Base-by-base conservation (phyloP, 2,329 filamentous ascomycete genomes). In the Hirsutella minnesotensis region DNA sequence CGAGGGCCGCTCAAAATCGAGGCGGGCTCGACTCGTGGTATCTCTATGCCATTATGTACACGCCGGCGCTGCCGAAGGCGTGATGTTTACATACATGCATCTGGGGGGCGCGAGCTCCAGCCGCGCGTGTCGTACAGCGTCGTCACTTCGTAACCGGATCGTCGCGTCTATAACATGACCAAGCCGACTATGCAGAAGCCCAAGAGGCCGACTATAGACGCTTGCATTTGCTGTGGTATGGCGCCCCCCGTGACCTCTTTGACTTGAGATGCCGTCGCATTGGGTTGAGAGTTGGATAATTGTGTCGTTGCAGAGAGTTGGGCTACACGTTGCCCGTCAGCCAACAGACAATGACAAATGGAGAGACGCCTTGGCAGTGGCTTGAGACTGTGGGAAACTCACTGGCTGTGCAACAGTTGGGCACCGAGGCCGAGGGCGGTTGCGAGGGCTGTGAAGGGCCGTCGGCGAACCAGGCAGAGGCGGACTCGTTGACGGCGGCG, bases 131-230 rank as follows among this genome's bases (percentile, higher is more conserved):
- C 40, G 34, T 41, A 38, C 43, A 21, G 39, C 41, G 19, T 39
- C 44, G 36, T 45, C 40, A 47, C 38, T 46, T 47, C 39, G 39
- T 41, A 42, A 42, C 38, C 19, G 18, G 27, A 31, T 21, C 31
- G 36, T 38, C 18, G 7, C 15, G 31, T 22, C 45, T 53, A 63
- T 43, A 62, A 39, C 50, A 62, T 52, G 48, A 62, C 53, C 39
- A 64, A 49, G 16, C 59, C 56, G 52, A 63, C 56, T 49, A 61
- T 58, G 47, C 58, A 59, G 46, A 63, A 63, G 30, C 57, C 60
- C 44, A 64, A 42, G n/a, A 63, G 50, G 29, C 60, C 60, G 35
- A 48, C 55, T 47, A 60, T 56, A 39, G 60, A 63, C 38, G 51
- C 49, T 46, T 61, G 52, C 56, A 61, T 55, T 40, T 57, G 54